Evolutionary conservation across 2,329 filamentous ascomycete genomes (phyloP), one percentile per base, ranked within the genome.

Genomic region (Laburnicola sp.): DNA sequence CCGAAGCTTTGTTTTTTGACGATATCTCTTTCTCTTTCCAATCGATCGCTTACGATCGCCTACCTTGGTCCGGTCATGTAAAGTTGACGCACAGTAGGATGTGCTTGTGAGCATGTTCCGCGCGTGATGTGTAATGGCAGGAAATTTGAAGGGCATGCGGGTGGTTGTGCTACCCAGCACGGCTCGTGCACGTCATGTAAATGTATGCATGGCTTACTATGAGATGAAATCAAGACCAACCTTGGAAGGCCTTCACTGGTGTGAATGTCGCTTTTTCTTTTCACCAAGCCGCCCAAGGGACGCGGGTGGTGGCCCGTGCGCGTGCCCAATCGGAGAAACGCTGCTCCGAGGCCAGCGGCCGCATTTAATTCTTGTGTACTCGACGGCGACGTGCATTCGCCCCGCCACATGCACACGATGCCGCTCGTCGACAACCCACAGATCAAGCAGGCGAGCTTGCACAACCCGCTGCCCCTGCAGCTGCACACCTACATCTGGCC

Each of bases 401-500:
- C 53, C 58, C 60, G 57, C 59, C 57, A 56, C 48, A 23, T 50
- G 48, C 27, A 44, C 59, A 68, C 57, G 50, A 71, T 71, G 70
- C 86, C 86, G 73, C 88, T 99, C 75, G 91, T 97, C 74, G 89
- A 96, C 77, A 93, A 91, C 76, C 77, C 87, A 63, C 90, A 96
- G 81, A 96, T 99, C 74, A 84, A 88, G 79, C 82, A 86, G 72
- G 89, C 94, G 59, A 88, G 91, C 72, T 83, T 99, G 63, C 87
- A 97, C 75, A 91, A 91, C 67, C 91, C 93, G 57, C 83, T 96
- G 58, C 86, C 91, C 30, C 75, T 88, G 58, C 84, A 88, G 69
- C 79, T 95, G 54, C 93, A 96, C 74, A 79, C 89, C 63, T 99
- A 99, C 72, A 76, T 96, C 64, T 96, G 91, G 90, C 94, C 94